Conservation (phyloP, 441 rosid genomes). For the Corymbia calophylla region DNA sequence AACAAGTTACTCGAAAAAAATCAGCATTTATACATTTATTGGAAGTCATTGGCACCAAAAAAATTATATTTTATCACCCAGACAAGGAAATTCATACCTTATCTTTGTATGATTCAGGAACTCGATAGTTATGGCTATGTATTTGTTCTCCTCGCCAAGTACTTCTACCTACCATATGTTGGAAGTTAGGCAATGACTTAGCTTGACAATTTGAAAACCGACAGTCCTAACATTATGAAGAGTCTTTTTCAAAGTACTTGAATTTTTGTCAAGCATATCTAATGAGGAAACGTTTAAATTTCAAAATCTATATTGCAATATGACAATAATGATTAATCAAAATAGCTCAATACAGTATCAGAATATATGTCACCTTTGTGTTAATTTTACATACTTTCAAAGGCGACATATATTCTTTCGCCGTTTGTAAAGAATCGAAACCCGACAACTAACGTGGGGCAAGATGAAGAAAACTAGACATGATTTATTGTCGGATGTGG, state of each 20-base stretch:
- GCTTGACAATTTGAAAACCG: not conserved
- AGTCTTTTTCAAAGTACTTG: not conserved
- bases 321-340: not conserved
- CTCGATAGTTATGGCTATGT: conserved; percentile 11
- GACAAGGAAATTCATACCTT: not conserved
- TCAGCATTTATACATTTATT: not conserved
- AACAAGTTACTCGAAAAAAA: not conserved
- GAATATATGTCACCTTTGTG: too few relatives aligned
- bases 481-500: not conserved
- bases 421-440: not conserved
- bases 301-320: not conserved
- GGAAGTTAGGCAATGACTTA: not conserved
- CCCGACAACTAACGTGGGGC: not conserved
- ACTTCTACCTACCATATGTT: not conserved
- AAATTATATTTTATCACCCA: not conserved
- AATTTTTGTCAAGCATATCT: not conserved
- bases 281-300: not conserved
- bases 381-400: not conserved
- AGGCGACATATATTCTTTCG: not conserved
- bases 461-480: not conserved
- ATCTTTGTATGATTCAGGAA: not conserved
- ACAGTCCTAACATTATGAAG: not conserved
- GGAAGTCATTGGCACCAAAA: not conserved
- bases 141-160: not conserved
- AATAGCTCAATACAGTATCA: too few relatives aligned